phyloP scores from a whole-genome alignment of 768 basidiomycete genomes.

The Roridomyces roridus region DNA sequence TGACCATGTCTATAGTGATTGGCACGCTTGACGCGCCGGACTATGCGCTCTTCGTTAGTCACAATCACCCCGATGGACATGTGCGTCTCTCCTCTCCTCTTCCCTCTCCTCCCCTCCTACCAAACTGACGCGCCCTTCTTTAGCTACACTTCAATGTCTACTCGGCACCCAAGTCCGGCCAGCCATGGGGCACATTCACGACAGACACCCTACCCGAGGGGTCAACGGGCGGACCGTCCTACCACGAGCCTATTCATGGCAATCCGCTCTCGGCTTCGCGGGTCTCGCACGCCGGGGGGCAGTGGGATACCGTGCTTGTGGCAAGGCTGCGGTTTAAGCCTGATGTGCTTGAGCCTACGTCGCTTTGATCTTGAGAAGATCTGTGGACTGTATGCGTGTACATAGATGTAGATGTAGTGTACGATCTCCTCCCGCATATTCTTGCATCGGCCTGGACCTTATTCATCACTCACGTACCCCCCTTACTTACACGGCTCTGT shows the following conservation, averaged over 20 bases:
- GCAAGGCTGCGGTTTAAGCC: slow-evolving; percentile 57
- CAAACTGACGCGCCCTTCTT: neutral
- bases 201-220: slow-evolving; percentile 42
- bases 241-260: slow-evolving; percentile 35
- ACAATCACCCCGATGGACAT: slow-evolving; percentile 55
- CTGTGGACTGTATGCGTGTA: neutral
- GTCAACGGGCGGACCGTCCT: slow-evolving; percentile 38
- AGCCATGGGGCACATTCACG: slow-evolving; percentile 65
- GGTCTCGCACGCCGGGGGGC: slow-evolving; percentile 43
- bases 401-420: too few species aligned
- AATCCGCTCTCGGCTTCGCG: slow-evolving; percentile 40
- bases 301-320: slow-evolving; percentile 54
- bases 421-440: too few species aligned
- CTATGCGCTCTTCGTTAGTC: slow-evolving; percentile 79
- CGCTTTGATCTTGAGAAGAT: slow-evolving; percentile 28
- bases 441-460: too few species aligned
- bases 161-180: slow-evolving; percentile 43
- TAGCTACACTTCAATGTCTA: slow-evolving; percentile 63
- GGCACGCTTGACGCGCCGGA: slow-evolving; percentile 75
- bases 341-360: slow-evolving; percentile 51
- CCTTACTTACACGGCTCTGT: too few species aligned
- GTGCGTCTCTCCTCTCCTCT: neutral
- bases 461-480: too few species aligned
- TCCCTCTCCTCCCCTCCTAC: neutral
- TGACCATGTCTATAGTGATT: slow-evolving; percentile 47